Evolutionary conservation across 257 asterid species (phyloP), one percentile per base, ranked within the genome.

Genomic region (Lavandula angustifolia): DNA sequence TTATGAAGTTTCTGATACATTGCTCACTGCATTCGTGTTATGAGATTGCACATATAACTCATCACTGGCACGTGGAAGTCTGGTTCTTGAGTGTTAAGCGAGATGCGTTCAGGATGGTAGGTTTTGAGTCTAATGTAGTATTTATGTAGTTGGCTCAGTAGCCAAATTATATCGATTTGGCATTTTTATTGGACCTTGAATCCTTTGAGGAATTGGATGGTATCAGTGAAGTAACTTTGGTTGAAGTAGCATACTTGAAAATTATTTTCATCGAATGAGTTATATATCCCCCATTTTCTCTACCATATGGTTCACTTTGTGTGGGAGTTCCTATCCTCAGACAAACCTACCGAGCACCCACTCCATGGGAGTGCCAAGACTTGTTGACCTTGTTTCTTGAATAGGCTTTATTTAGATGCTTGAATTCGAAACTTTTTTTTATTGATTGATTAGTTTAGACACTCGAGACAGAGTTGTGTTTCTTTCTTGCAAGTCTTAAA

Each of bases 61-160:
- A 54, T 59, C 27, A 44, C 56, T 71, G 64, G 47, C 50, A 61
- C 40, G 70, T 54, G 42, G 9, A 40, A 35, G 62, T 18, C 54
- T 31, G 42, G 14, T 27, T 22, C 44, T 22, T 46, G 7, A 34
- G 6, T 43, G 56, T 41, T 46, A 7, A 40, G 32, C 13, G 13
- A 43, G 60, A 14, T 32, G 60, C 37, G 35, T 61, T 31, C 11
- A 31, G 61, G 54, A 61, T 37, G 13, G 7, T 52, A 43, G 69
- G 60, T 34, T 43, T 48, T 32, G 37, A 58, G 22, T 41, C 49
- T n/a, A 41, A 7, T 55, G 54, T 27, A 14, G 49, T 55, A 9
- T 42, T 6, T 41, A 13, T 54, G 37, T 32, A 33, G 22, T 63
- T 29, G 8, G 53, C 31, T 32, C 18, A 53, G 35, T 50, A 35